A percentile compares a stretch with the other conserved stretches of the same genome.
phyloP scores from a whole-genome alignment of 345 rosid species.

The Melaleuca quinquenervia region DNA sequence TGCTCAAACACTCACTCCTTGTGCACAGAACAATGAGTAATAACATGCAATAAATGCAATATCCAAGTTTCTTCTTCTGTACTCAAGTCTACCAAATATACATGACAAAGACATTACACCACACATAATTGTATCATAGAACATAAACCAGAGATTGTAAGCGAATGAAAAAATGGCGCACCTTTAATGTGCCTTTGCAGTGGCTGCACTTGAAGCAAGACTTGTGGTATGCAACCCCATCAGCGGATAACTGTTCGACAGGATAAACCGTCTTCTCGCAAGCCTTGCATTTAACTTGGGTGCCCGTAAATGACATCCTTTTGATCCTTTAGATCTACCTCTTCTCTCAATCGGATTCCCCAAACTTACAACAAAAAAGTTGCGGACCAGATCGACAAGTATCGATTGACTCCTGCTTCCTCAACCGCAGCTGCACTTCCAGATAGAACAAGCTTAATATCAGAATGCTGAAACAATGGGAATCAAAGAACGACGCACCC shows the following conservation, averaged over 20 bases:
- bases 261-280: slow-evolving; percentile 98
- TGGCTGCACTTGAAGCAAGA: slow-evolving; percentile 95
- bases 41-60: background rate
- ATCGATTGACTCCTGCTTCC: background rate
- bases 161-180: background rate
- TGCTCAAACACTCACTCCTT: background rate
- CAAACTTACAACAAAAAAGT: background rate
- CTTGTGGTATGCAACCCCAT: slow-evolving; percentile 83
- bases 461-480: background rate
- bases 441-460: background rate
- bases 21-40: background rate
- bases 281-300: slow-evolving; percentile 92
- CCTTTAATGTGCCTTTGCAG: slow-evolving; percentile 91
- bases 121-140: background rate
- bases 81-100: background rate
- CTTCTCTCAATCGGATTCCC: background rate
- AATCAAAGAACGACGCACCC: background rate
- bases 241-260: slow-evolving; percentile 83
- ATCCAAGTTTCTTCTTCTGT: background rate
- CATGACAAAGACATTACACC: background rate
- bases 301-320: slow-evolving; percentile 82
- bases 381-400: background rate
- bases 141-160: background rate
- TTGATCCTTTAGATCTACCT: background rate
- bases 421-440: background rate